Percentiles rank a stretch among this genome's conserved stretches.
phyloP scores from a whole-genome alignment of 257 asterid species.

The Craterostigma plantagineum region DNA sequence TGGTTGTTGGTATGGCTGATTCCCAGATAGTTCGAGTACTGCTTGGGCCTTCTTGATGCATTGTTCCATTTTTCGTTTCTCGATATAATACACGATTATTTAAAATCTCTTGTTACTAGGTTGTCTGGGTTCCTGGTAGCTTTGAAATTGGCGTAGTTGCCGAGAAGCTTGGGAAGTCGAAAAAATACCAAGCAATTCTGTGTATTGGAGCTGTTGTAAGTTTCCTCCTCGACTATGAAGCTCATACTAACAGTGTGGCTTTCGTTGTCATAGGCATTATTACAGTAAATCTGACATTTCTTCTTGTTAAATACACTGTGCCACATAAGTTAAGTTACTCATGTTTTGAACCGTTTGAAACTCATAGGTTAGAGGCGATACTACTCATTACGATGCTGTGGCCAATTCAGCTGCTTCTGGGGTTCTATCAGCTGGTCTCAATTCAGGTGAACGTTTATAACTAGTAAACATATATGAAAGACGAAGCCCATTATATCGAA shows the following conservation, averaged over 20 bases:
- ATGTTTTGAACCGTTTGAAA: not conserved
- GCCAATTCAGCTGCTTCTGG: conserved; percentile 94
- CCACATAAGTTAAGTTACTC: no score
- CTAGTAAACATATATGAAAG: not conserved
- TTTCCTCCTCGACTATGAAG: conserved; percentile 9
- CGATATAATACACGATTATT: no score
- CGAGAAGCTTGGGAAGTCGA: conserved; percentile 68
- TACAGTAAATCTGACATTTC: no score
- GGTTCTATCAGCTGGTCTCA: conserved; percentile 69
- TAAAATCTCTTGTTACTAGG: conserved; percentile 22
- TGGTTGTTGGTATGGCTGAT: no score
- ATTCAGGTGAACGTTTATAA: conserved; percentile 27
- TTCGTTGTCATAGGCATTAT: no score
- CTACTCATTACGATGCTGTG: conserved; percentile 91
- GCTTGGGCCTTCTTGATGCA: no score
- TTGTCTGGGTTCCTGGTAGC: conserved; percentile 94
- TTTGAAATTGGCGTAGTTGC: conserved; percentile 76
- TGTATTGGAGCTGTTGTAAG: conserved; percentile 96
- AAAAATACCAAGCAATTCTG: conserved; percentile 59
- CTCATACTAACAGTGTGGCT: no score
- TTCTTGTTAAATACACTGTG: no score
- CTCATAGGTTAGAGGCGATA: conserved; percentile 68
- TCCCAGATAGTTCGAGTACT: no score
- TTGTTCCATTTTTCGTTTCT: no score
- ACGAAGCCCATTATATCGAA: not conserved